Evolutionary conservation across 2,329 filamentous ascomycete species (phyloP).

Genomic region (Penicillium sp.): DNA sequence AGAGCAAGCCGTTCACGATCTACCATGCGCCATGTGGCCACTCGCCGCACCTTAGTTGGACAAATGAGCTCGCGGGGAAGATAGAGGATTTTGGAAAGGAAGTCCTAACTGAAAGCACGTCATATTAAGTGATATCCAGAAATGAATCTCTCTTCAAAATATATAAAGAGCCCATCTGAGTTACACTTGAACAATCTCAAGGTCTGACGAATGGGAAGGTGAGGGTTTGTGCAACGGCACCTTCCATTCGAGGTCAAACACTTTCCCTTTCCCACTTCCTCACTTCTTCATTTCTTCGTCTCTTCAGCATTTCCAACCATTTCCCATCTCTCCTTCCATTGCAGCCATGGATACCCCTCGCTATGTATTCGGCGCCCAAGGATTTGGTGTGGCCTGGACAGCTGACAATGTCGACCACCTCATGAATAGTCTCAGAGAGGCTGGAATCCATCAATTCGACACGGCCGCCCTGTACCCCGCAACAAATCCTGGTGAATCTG

Average conservation of each 20-base stretch:
- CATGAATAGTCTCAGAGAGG: neutral
- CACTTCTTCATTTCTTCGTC: neutral
- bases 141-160: neutral
- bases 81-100: conserved; percentile 18
- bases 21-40: conserved; percentile 24
- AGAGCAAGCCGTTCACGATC: conserved; percentile 19
- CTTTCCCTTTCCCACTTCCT: neutral
- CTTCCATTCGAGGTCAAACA: neutral
- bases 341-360: neutral
- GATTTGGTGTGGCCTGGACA: neutral
- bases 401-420: neutral
- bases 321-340: neutral
- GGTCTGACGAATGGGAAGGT: neutral
- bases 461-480: conserved; percentile 4
- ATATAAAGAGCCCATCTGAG: neutral
- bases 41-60: conserved; percentile 30
- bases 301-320: neutral
- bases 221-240: neutral
- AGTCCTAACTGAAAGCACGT: neutral
- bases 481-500: neutral
- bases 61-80: conserved; percentile 17
- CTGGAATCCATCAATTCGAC: neutral
- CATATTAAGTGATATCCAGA: neutral
- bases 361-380: conserved; percentile 2
- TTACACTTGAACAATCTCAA: neutral